Evolutionary conservation across 1,139 yeast species (phyloP).

Genomic region (Taphrina deformans): DNA sequence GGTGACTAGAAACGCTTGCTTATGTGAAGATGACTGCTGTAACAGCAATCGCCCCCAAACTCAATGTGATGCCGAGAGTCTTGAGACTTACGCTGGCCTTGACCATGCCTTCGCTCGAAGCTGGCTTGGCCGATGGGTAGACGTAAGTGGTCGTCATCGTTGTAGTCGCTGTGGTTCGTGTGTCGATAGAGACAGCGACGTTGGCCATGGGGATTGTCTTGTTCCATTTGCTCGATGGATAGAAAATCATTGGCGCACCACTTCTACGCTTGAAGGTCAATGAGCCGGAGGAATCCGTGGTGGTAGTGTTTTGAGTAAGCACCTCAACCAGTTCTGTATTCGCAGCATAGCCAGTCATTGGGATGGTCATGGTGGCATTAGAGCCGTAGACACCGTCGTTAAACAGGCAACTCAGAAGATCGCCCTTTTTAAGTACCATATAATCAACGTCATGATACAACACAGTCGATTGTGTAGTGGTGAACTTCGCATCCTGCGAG

Average conservation of each 20-base stretch:
- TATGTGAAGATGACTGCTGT: constrained; percentile 3
- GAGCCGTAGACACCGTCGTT: constrained; percentile 32
- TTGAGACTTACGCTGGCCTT: constrained; percentile 24
- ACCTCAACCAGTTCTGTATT: constrained; percentile 30
- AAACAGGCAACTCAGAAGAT: constrained; percentile 26
- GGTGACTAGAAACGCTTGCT: background rate
- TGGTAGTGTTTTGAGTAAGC: constrained; percentile 17
- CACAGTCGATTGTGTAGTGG: background rate
- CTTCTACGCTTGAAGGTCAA: constrained; percentile 16
- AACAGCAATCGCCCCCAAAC: background rate
- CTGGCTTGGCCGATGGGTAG: constrained; percentile 12
- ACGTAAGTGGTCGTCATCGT: constrained; percentile 30
- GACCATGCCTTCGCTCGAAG: constrained; percentile 6
- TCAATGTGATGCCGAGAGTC: constrained; percentile 2
- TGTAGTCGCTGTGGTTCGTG: constrained; percentile 32
- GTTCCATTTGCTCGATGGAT: constrained; percentile 29
- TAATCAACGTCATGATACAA: constrained; percentile 21
- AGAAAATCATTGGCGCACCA: constrained; percentile 35
- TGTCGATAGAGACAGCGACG: constrained; percentile 11
- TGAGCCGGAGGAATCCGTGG: constrained; percentile 27
- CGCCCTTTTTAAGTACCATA: constrained; percentile 24
- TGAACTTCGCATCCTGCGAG: constrained; percentile 24
- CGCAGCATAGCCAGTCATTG: constrained; percentile 23
- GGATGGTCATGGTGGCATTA: constrained; percentile 12
- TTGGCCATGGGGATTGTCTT: constrained; percentile 13